These are phyloP conservation scores for Hericium alpestre DNA, from an alignment of 768 basidiomycete species.

Conservation along the genomic window DNA sequence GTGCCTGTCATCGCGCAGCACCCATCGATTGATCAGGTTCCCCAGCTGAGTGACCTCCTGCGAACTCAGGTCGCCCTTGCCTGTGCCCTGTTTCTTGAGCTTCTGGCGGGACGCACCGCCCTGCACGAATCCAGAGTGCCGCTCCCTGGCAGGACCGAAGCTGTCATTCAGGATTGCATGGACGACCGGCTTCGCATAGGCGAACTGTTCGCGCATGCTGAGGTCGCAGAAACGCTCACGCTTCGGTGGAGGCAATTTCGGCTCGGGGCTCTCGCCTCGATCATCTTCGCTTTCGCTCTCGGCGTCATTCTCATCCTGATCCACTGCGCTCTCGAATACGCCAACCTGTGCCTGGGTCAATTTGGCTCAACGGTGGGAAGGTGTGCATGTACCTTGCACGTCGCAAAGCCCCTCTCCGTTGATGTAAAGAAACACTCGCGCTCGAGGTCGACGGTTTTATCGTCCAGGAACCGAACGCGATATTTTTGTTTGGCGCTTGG, in stretches of 20 bases:
- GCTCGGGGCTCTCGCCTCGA: slow-evolving; percentile 28
- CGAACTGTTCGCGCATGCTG: slow-evolving; percentile 47
- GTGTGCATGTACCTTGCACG: slow-evolving; percentile 40
- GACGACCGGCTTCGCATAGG: slow-evolving; percentile 55
- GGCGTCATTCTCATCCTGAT: slow-evolving; percentile 22
- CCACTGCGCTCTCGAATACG: slow-evolving; percentile 34
- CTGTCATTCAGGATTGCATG: slow-evolving; percentile 43
- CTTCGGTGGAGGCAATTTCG: slow-evolving; percentile 32
- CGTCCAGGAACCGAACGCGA: slow-evolving; percentile 50
- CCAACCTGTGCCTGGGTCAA: slow-evolving; percentile 35
- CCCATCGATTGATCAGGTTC: slow-evolving; percentile 22
- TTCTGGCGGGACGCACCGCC: slow-evolving; percentile 40
- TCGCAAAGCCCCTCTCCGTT: slow-evolving; percentile 50
- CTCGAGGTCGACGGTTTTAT: slow-evolving; percentile 27
- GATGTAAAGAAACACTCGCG: slow-evolving; percentile 48
- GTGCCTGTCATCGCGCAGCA: slow-evolving; percentile 11
- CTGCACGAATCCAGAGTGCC: slow-evolving; percentile 46
- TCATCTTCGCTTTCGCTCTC: slow-evolving; percentile 18
- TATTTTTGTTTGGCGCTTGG: slow-evolving; percentile 36
- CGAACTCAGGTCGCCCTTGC: slow-evolving; percentile 28
- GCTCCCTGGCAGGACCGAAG: slow-evolving; percentile 41
- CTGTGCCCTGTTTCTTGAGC: slow-evolving; percentile 24
- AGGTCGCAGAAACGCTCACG: slow-evolving; percentile 36
- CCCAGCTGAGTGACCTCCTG: slow-evolving; percentile 29
- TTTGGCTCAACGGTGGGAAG: no score